Percentiles rank a stretch among this genome's conserved stretches.
These are phyloP conservation scores for Alternaria conjuncta DNA, from an alignment of 2,329 filamentous ascomycete species.

Conservation along the genomic window DNA sequence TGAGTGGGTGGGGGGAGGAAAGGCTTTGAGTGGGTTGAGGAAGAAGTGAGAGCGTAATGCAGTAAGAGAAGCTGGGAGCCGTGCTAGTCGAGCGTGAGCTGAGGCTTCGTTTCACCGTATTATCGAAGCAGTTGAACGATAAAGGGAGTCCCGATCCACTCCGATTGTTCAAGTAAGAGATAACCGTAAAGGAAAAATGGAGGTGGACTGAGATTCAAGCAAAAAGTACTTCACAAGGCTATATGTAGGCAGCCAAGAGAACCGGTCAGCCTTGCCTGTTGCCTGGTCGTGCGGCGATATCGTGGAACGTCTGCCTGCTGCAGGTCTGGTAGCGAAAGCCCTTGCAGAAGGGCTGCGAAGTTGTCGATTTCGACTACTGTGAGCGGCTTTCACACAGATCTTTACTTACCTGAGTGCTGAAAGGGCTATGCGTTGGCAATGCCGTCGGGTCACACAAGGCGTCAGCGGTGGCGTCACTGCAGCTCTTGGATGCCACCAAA, in stretches of 20 bases:
- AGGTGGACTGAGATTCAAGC: neutral
- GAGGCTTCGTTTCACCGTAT: neutral
- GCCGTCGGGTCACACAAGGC: neutral
- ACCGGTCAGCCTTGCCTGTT: conserved; percentile 14
- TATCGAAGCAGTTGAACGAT: neutral
- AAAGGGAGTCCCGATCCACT: neutral
- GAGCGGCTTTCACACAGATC: neutral
- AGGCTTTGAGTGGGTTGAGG: neutral
- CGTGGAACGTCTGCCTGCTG: conserved; percentile 4
- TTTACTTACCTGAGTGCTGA: neutral
- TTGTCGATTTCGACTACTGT: neutral
- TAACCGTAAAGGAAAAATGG: neutral
- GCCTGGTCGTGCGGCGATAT: conserved; percentile 1
- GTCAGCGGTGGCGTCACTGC: neutral
- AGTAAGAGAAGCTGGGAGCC: neutral
- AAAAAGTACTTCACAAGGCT: neutral
- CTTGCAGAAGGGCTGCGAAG: neutral
- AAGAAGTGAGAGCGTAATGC: neutral
- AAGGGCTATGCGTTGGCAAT: neutral
- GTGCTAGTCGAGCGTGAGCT: neutral
- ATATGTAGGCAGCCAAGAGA: neutral
- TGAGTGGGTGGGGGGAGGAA: neutral
- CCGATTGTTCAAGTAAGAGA: neutral
- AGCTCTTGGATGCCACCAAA: neutral
- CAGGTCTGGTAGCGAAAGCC: neutral